phyloP scores from a whole-genome alignment of 345 rosid species.

The Arabidopsis suecica region DNA sequence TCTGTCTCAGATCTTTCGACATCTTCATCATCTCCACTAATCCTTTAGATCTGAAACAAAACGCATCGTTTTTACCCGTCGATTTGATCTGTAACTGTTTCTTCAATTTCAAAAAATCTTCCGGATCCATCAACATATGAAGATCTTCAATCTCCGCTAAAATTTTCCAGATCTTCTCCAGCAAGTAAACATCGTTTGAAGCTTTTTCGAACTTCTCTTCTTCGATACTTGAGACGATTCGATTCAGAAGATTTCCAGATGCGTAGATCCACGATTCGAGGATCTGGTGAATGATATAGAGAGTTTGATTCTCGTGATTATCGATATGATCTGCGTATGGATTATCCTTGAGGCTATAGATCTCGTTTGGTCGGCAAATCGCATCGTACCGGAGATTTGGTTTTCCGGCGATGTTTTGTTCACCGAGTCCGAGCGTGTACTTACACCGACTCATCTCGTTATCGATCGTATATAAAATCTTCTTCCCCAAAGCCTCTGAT shows the following conservation, averaged over 20 bases:
- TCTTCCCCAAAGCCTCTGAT: conserved; percentile 70
- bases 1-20: conserved; percentile 75
- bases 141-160: conserved; percentile 73
- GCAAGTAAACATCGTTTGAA: conserved; percentile 59
- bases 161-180: conserved; percentile 81
- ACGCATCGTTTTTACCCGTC: conserved; percentile 58
- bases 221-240: conserved; percentile 56
- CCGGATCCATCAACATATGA: conserved; percentile 80
- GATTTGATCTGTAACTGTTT: conserved; percentile 60
- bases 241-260: conserved; percentile 52
- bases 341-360: conserved; percentile 56
- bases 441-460: conserved; percentile 78
- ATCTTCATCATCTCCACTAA: conserved; percentile 64
- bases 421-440: conserved; percentile 85
- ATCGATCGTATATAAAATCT: conserved; percentile 69
- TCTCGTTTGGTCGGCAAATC: conserved; percentile 69
- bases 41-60: conserved; percentile 82
- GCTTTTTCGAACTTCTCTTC: conserved; percentile 55
- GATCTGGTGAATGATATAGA: conserved; percentile 74
- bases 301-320: conserved; percentile 73
- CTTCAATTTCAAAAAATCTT: conserved; percentile 77
- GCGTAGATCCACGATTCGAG: conserved; percentile 83
- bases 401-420: conserved; percentile 78
- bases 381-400: conserved; percentile 84
- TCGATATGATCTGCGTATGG: conserved; percentile 63